phyloP scores from a whole-genome alignment of 345 rosid genomes.

The Passiflora organensis region DNA sequence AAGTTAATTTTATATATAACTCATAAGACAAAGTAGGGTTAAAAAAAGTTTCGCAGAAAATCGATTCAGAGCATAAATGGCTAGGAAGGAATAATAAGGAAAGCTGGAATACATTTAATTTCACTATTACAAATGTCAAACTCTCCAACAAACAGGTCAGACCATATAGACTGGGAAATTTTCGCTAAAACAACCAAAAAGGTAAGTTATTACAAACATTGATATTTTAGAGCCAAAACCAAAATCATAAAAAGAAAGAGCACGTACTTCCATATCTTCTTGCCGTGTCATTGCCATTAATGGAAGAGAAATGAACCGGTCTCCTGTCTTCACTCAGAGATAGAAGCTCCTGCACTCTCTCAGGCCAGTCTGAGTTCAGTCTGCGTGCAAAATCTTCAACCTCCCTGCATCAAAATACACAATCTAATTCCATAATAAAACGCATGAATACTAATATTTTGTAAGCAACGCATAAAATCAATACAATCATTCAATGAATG shows the following conservation, averaged over 20 bases:
- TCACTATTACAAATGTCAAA: too few relatives aligned
- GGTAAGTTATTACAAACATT: not conserved
- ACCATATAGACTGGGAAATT: not conserved
- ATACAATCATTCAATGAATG: not conserved
- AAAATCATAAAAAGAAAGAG: constrained; percentile 1
- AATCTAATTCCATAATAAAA: not conserved
- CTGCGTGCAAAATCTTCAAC: constrained; percentile 31
- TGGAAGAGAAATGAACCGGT: constrained; percentile 4
- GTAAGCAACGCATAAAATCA: not conserved
- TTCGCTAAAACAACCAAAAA: not conserved
- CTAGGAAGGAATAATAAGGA: too few relatives aligned
- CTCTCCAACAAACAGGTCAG: not conserved
- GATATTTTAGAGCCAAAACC: not conserved
- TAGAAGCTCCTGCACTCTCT: constrained; percentile 28
- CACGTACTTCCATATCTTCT: constrained; percentile 18
- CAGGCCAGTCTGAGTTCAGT: constrained; percentile 29
- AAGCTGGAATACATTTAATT: too few relatives aligned
- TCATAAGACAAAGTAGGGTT: too few relatives aligned
- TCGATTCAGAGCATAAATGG: too few relatives aligned
- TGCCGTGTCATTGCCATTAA: constrained; percentile 17
- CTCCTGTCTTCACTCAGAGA: constrained; percentile 19
- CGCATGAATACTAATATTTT: not conserved
- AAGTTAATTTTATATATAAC: too few relatives aligned
- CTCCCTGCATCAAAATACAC: constrained; percentile 14
- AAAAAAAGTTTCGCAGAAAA: too few relatives aligned